Conservation (phyloP, 805 yeast genomes). For the Candida tibetensis region DNA sequence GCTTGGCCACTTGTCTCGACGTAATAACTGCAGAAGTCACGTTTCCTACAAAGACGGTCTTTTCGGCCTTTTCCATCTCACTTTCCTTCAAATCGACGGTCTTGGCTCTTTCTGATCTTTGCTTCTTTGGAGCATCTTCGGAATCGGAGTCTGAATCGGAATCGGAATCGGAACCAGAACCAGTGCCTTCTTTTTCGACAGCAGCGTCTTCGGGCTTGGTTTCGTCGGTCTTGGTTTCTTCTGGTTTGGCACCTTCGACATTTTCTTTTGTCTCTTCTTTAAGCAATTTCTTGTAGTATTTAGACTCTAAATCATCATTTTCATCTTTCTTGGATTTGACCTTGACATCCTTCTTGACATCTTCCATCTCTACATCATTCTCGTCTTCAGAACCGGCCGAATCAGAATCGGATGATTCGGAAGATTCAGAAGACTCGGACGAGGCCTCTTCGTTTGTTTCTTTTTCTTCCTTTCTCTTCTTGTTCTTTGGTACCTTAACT, state of each 20-base stretch:
- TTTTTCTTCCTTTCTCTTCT: slow-evolving; percentile 16
- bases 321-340: slow-evolving; percentile 28
- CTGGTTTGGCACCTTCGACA: slow-evolving; percentile 15
- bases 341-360: slow-evolving; percentile 9
- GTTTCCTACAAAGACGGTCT: slow-evolving; percentile 87
- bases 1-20: slow-evolving; percentile 56
- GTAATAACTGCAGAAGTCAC: slow-evolving; percentile 64
- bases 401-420: slow-evolving; percentile 24
- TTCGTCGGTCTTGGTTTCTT: slow-evolving; percentile 14
- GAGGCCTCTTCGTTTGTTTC: slow-evolving; percentile 12
- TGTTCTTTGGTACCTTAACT: slow-evolving; percentile 15
- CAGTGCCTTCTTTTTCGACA: slow-evolving; percentile 8
- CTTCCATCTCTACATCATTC: slow-evolving; percentile 12
- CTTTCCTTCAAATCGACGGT: slow-evolving; percentile 58
- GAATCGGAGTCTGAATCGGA: slow-evolving; percentile 21
- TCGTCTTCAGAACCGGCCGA: slow-evolving; percentile 13
- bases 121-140: slow-evolving; percentile 9
- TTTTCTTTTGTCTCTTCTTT: slow-evolving; percentile 30
- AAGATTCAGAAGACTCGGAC: slow-evolving; percentile 14
- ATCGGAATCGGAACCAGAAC: slow-evolving; percentile 8
- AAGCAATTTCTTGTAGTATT: slow-evolving; percentile 50
- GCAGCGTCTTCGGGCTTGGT: slow-evolving; percentile 7
- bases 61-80: slow-evolving; percentile 80
- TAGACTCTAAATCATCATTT: slow-evolving; percentile 52
- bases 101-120: slow-evolving; percentile 36